These are phyloP conservation scores for Xylaria sp. DNA, from an alignment of 2,329 filamentous ascomycete species.

Conservation along the genomic window DNA sequence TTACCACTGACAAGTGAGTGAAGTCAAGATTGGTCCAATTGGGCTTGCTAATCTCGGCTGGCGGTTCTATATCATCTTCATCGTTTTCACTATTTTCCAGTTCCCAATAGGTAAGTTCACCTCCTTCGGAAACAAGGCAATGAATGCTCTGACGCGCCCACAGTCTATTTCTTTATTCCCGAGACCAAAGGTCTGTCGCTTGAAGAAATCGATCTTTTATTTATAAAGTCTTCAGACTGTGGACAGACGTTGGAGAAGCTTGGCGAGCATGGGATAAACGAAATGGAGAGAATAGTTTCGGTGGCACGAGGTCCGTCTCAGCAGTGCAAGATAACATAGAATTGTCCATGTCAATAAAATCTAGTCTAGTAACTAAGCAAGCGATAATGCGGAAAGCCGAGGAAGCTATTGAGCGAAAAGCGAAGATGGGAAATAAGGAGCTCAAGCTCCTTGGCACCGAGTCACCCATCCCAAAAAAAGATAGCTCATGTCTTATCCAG, in stretches of 20 bases:
- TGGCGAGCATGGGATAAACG: not conserved
- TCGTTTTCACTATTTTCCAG: slow-evolving; percentile 14
- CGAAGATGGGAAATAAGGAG: too few relatives aligned
- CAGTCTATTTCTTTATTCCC: slow-evolving; percentile 7
- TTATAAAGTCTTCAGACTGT: slow-evolving; percentile 1
- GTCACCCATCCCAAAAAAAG: too few relatives aligned
- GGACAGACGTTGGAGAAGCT: not conserved
- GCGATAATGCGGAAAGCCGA: too few relatives aligned
- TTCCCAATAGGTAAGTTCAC: not conserved
- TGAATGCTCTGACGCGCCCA: not conserved
- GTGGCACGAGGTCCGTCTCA: not conserved
- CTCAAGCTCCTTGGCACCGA: too few relatives aligned
- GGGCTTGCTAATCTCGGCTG: slow-evolving; percentile 20
- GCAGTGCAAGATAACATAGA: not conserved
- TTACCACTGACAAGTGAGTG: not conserved
- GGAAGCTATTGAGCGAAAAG: too few relatives aligned
- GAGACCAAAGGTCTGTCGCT: not conserved
- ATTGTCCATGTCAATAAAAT: not conserved
- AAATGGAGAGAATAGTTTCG: not conserved
- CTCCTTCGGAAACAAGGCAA: not conserved
- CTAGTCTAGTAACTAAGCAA: too few relatives aligned
- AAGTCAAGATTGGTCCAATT: slow-evolving; percentile 15
- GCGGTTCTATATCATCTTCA: slow-evolving; percentile 19
- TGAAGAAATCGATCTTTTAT: not conserved
- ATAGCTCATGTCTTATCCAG: too few relatives aligned